Percentiles rank a stretch among this genome's conserved stretches.
Evolutionary conservation across 2,329 filamentous ascomycete genomes (phyloP).

Genomic region (Pseudogymnoascus sp.): DNA sequence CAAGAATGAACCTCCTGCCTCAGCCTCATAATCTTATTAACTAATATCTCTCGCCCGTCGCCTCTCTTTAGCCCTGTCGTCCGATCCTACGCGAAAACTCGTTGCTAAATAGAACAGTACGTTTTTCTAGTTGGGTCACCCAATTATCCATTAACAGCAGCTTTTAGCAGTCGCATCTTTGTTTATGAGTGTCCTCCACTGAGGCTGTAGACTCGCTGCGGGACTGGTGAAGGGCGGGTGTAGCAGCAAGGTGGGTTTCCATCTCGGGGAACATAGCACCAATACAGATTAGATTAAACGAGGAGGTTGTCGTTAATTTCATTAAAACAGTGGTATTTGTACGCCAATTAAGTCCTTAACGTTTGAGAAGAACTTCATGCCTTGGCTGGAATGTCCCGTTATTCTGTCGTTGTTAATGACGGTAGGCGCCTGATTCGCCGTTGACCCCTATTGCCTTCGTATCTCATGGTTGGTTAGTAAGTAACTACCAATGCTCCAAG

Average conservation of each 20-base stretch:
- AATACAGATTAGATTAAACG: not conserved
- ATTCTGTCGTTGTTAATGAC: not conserved
- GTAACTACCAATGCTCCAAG: not conserved
- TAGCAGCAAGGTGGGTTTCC: not conserved
- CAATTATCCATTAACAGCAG: not conserved
- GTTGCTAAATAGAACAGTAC: not conserved
- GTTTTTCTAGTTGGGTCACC: not conserved
- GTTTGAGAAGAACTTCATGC: not conserved
- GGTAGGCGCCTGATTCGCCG: not conserved
- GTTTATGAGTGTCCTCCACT: not conserved
- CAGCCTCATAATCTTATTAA: not conserved
- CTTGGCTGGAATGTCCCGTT: not conserved
- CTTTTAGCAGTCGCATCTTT: not conserved
- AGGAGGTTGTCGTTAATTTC: not conserved
- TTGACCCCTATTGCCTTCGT: not conserved
- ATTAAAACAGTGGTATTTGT: not conserved
- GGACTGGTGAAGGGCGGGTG: conserved; percentile 1
- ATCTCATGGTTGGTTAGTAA: not conserved
- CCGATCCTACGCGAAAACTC: not conserved
- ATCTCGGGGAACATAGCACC: not conserved
- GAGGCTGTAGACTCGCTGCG: not conserved
- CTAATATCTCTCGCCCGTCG: not conserved
- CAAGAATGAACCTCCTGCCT: conserved; percentile 3
- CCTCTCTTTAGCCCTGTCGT: not conserved
- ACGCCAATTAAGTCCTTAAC: not conserved